Evolutionary conservation across 768 basidiomycete genomes (phyloP).

Genomic region (Tulasnella sp.): DNA sequence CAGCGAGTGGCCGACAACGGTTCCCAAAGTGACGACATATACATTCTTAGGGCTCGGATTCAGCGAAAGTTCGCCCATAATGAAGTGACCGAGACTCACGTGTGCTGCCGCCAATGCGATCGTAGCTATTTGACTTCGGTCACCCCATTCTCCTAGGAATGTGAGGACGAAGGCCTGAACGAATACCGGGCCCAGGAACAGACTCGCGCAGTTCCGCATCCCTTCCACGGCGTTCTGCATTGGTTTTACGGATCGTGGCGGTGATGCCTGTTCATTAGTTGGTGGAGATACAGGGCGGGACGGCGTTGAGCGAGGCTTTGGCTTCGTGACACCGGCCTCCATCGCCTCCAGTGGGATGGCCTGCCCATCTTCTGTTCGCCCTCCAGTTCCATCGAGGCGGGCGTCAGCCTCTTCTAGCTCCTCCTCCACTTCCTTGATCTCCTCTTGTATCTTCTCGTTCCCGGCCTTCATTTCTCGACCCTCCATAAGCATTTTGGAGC

Average conservation of each 20-base stretch:
- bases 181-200: constrained; percentile 87
- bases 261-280: background rate
- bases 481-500: constrained; percentile 83
- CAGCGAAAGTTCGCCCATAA: background rate
- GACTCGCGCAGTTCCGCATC: constrained; percentile 72
- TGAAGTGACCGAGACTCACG: constrained; percentile 47
- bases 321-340: constrained; percentile 57
- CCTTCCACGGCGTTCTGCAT: constrained; percentile 50
- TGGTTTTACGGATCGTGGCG: constrained; percentile 2
- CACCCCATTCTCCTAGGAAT: constrained; percentile 99
- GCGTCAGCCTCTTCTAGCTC: constrained; percentile 76
- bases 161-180: constrained; percentile 93
- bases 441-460: constrained; percentile 80
- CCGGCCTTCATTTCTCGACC: constrained; percentile 74
- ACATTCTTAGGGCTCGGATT: constrained; percentile 61
- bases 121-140: constrained; percentile 94
- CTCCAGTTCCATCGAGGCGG: constrained; percentile 42
- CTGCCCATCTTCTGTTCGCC: constrained; percentile 40
- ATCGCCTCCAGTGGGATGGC: constrained; percentile 66
- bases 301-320: background rate
- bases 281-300: constrained; percentile 13
- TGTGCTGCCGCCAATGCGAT: constrained; percentile 94
- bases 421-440: constrained; percentile 94
- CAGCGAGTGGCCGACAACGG: constrained; percentile 78
- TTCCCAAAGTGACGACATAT: constrained; percentile 85